Evolutionary conservation across 2,329 filamentous ascomycete genomes (phyloP), one percentile per base, ranked within the genome.

Genomic region (Diaporthe citrichinensis): DNA sequence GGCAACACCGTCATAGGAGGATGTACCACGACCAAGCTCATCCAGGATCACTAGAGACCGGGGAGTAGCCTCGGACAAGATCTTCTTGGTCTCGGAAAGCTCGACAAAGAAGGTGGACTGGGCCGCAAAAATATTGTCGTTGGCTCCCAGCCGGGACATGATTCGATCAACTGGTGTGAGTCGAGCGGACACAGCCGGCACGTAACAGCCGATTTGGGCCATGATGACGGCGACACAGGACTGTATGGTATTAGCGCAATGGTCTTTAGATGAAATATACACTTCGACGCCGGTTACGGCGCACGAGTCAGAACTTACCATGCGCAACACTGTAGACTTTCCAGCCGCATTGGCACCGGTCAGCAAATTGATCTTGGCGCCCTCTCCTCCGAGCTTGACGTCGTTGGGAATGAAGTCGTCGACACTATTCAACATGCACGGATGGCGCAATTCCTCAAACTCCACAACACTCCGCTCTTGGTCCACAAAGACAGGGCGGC

Each of bases 71-170:
- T 98, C 97, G 0, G 95, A 92, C 0, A 99, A 89, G 69, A 99
- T 99, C 88, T 98, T 98, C 87, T 98, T 98, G 0, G 97, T 99
- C 84, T 99, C 97, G 0, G 95, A 96, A 2, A 99, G 88, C 84
- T 99, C 97, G 39, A 99, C 96, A 81, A 99, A 98, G 88, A 99
- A 99, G 3, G 97, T 99, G 20, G 95, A 98, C 84, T 99, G 97
- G 0, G 96, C 95, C 1, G 96, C 97, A 82, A 99, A 98, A 80
- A 99, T 99, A 84, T 98, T 98, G 90, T 99, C 97, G 81, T 98
- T 98, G 65, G 97, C 97, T 14, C 97, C 97, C 0, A 99, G 91
- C 61, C 97, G 95, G 14, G 96, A 98, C 97, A 99, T 99, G 87
- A 99, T 98, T 73, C 97, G 94, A 83, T 99, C 97, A 4, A 98